Percentiles rank a stretch among this genome's conserved stretches.
Evolutionary conservation across 768 basidiomycete species (phyloP).

Genomic region (Clathrus columnatus): DNA sequence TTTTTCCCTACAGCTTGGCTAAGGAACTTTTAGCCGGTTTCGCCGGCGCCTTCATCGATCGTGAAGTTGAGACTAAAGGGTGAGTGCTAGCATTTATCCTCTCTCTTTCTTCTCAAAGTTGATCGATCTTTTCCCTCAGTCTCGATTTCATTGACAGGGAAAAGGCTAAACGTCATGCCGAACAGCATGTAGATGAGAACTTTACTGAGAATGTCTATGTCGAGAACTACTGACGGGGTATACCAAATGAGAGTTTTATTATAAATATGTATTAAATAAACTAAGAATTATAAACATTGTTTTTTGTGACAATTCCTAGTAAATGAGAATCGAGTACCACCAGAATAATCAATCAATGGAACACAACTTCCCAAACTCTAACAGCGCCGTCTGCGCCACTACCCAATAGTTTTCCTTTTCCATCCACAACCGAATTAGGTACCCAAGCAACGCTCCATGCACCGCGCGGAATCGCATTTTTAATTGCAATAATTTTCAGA

Average conservation of each 20-base stretch:
- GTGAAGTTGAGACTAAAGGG: slow-evolving; percentile 28
- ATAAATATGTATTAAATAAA: not conserved
- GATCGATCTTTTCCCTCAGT: not conserved
- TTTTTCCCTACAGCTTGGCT: slow-evolving; percentile 19
- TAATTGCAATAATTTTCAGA: slow-evolving; percentile 67
- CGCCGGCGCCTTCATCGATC: slow-evolving; percentile 23
- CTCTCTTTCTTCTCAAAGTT: not conserved
- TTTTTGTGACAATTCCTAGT: no score
- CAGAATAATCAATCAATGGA: slow-evolving; percentile 19
- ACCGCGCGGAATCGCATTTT: slow-evolving; percentile 81
- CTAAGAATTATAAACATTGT: not conserved
- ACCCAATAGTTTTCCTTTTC: slow-evolving; percentile 46
- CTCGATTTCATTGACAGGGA: slow-evolving; percentile 18
- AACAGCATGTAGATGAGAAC: slow-evolving; percentile 13
- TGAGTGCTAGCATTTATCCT: not conserved
- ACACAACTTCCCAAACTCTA: slow-evolving; percentile 57
- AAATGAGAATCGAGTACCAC: no score
- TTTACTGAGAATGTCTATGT: not conserved
- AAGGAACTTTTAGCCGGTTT: slow-evolving; percentile 29
- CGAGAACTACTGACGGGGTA: not conserved
- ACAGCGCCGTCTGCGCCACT: slow-evolving; percentile 80
- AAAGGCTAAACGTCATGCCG: slow-evolving; percentile 20
- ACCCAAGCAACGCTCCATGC: slow-evolving; percentile 78
- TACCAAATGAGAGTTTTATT: not conserved
- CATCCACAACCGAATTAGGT: slow-evolving; percentile 34